A percentile compares a stretch with the other conserved stretches of the same genome.
These are phyloP conservation scores for Macrocybe gigantea DNA, from an alignment of 768 basidiomycete species.

Conservation along the genomic window DNA sequence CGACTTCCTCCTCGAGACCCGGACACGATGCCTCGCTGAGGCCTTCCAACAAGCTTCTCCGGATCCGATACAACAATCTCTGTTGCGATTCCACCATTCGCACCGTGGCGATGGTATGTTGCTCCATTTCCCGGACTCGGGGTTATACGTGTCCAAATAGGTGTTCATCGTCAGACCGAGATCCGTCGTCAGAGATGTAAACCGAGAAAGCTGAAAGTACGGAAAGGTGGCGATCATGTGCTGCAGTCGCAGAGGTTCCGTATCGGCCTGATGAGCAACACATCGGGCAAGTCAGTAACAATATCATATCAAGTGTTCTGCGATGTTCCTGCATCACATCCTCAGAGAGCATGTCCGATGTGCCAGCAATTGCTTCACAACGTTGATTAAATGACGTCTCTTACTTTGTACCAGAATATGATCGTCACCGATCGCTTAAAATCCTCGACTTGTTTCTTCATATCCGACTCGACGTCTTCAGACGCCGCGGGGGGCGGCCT, in stretches of 20 bases:
- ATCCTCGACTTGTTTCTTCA: constrained; percentile 35
- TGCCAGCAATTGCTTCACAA: neutral
- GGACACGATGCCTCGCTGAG: constrained; percentile 52
- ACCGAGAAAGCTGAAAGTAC: constrained; percentile 51
- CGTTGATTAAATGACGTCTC: constrained; percentile 4
- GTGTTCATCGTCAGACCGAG: constrained; percentile 45
- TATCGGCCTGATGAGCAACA: constrained; percentile 31
- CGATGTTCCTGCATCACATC: too few relatives aligned
- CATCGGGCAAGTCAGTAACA: constrained; percentile 5
- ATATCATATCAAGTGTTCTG: neutral
- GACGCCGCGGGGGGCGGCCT: neutral
- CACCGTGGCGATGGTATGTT: constrained; percentile 55
- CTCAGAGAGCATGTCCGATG: too few relatives aligned
- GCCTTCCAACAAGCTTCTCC: constrained; percentile 54
- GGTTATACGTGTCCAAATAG: constrained; percentile 59
- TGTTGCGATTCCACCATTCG: constrained; percentile 55
- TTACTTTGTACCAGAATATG: constrained; percentile 66
- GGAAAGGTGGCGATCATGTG: constrained; percentile 60
- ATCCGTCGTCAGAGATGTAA: constrained; percentile 46
- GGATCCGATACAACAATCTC: constrained; percentile 53
- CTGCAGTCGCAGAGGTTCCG: constrained; percentile 52
- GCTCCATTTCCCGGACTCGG: constrained; percentile 54
- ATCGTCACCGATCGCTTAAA: constrained; percentile 54
- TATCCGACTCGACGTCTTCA: constrained; percentile 19
- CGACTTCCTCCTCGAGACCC: constrained; percentile 50